These are phyloP conservation scores for Chaetoscypha palmicola DNA, from an alignment of 2,329 filamentous ascomycete species.

Conservation along the genomic window DNA sequence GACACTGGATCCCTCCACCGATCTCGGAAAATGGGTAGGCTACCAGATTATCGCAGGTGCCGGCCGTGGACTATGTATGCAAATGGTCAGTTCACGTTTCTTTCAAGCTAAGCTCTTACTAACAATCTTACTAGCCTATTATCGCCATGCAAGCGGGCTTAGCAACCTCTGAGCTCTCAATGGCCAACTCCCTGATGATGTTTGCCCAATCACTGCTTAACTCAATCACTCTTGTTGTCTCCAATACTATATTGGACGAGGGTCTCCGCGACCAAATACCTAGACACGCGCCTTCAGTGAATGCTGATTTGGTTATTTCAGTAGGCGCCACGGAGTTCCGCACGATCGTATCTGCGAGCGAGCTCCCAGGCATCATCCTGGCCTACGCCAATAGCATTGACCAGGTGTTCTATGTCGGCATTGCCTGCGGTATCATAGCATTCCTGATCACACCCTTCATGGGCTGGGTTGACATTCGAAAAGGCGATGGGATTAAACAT, in stretches of 20 bases:
- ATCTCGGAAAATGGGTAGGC: slow-evolving; percentile 12
- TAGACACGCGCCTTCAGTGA: slow-evolving; percentile 28
- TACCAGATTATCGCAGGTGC: slow-evolving; percentile 15
- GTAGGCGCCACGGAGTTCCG: slow-evolving; percentile 37
- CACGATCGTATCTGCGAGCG: slow-evolving; percentile 24
- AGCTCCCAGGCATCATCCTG: slow-evolving; percentile 32
- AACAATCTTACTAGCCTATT: slow-evolving; percentile 14
- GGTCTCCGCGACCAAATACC: slow-evolving; percentile 31
- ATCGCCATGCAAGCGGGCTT: slow-evolving; percentile 4
- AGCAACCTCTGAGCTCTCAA: slow-evolving; percentile 22
- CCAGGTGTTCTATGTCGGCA: slow-evolving; percentile 35
- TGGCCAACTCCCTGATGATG: slow-evolving; percentile 29
- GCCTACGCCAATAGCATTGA: slow-evolving; percentile 37
- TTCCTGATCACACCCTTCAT: too few species aligned
- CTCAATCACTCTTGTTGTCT: slow-evolving; percentile 25
- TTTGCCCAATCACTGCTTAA: slow-evolving; percentile 30
- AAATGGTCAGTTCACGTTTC: slow-evolving; percentile 16
- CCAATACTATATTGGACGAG: slow-evolving; percentile 6
- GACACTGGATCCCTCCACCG: slow-evolving; percentile 19
- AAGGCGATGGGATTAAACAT: too few species aligned
- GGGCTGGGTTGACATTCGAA: too few species aligned
- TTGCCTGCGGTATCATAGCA: too few species aligned
- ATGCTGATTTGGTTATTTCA: slow-evolving; percentile 31
- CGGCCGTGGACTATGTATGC: slow-evolving; percentile 11
- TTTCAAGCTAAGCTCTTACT: too few species aligned